Percentiles rank a stretch among this genome's conserved stretches.
phyloP scores from a whole-genome alignment of 1,284 basidiomycete genomes.

The Laetiporus sulphureus region DNA sequence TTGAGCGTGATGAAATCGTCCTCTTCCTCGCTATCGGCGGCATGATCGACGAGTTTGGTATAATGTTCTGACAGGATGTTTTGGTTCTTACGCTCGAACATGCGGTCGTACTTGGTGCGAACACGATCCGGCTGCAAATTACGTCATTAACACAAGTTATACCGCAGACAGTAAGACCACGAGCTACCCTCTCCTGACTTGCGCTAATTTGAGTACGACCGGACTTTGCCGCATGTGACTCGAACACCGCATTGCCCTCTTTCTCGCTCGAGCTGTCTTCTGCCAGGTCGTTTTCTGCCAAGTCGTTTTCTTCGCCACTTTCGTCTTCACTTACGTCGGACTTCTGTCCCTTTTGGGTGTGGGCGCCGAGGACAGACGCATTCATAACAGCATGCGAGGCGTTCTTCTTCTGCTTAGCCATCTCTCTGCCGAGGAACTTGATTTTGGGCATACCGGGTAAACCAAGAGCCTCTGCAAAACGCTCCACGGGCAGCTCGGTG shows the following conservation, averaged over 20 bases:
- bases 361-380: no score
- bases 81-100: slow-evolving; percentile 97
- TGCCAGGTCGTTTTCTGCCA: no score
- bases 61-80: slow-evolving; percentile 91
- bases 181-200: slow-evolving; percentile 1
- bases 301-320: no score
- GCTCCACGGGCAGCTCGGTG: slow-evolving; percentile 74
- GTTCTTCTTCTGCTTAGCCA: slow-evolving; percentile 74
- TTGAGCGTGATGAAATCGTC: slow-evolving; percentile 94
- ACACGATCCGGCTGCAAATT: slow-evolving; percentile 36
- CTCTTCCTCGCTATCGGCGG: slow-evolving; percentile 28
- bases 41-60: slow-evolving; percentile 77
- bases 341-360: no score
- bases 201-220: no score
- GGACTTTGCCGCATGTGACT: no score
- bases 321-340: slow-evolving; percentile 21
- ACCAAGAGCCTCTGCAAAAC: slow-evolving; percentile 86
- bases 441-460: slow-evolving; percentile 95
- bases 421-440: slow-evolving; percentile 78
- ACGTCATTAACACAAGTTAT: no score
- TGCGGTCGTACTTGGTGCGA: slow-evolving; percentile 95
- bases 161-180: no score
- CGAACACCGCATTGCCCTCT: no score
- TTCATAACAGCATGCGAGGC: slow-evolving; percentile 37
- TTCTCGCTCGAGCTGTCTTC: slow-evolving; percentile 23